Percentiles rank a stretch among this genome's conserved stretches.
Evolutionary conservation across 306 rosid species (phyloP).

Genomic region (Astragalus membranaceus): DNA sequence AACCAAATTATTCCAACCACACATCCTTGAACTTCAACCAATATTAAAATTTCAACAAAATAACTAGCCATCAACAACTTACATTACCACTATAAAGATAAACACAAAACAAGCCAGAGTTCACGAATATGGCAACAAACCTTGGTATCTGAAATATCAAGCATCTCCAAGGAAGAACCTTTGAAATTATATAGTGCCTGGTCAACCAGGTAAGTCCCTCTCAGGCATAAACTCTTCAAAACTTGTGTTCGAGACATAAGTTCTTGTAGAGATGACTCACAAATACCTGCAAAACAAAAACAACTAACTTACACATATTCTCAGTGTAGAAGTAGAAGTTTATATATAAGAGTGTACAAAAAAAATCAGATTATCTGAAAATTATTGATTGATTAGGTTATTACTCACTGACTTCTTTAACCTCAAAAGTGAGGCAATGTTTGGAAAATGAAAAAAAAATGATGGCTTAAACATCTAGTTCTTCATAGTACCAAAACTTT

Average conservation of each 20-base stretch:
- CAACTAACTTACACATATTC: background rate
- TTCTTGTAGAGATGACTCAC: constrained; percentile 42
- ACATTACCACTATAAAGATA: background rate
- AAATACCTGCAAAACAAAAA: constrained; percentile 36
- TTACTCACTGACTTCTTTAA: background rate
- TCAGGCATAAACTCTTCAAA: constrained; percentile 69
- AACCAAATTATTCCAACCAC: constrained; percentile 1
- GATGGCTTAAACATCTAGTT: constrained; percentile 2
- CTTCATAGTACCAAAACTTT: background rate
- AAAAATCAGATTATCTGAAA: constrained; percentile 3
- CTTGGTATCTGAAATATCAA: constrained; percentile 75
- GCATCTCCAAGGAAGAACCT: constrained; percentile 73
- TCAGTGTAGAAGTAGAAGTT: constrained; percentile 5
- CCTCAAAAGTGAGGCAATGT: background rate
- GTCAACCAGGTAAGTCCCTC: constrained; percentile 55
- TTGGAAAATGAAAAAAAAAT: constrained; percentile 5
- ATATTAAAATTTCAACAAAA: constrained; percentile 3
- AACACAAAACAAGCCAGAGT: constrained; percentile 8
- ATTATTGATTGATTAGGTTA: background rate
- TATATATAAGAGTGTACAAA: constrained; percentile 5
- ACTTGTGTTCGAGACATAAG: constrained; percentile 53
- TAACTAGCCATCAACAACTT: constrained; percentile 9
- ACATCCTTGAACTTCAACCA: background rate
- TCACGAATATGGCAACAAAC: constrained; percentile 35
- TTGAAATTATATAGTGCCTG: constrained; percentile 45